These are phyloP conservation scores for Inga oerstediana DNA, from an alignment of 306 rosid species.

Conservation along the genomic window DNA sequence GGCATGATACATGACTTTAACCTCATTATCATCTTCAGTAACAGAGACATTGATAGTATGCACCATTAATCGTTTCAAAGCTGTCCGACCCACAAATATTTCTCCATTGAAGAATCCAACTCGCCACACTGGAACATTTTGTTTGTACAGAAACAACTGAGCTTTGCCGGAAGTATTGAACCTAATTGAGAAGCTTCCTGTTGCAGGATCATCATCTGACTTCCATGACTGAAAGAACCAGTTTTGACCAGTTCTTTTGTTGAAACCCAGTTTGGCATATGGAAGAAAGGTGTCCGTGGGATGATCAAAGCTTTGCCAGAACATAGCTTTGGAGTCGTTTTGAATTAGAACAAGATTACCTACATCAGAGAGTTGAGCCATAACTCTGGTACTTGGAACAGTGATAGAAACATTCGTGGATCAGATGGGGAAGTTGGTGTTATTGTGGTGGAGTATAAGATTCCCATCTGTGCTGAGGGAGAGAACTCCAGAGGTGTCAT, in stretches of 20 bases:
- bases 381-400: not conserved
- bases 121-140: not conserved
- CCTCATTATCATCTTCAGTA: constrained; percentile 8
- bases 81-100: not conserved
- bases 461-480: constrained; percentile 37
- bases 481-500: constrained; percentile 13
- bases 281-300: not conserved
- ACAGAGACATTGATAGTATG: not conserved
- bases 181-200: not conserved
- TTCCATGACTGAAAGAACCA: constrained; percentile 12
- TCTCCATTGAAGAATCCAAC: constrained; percentile 13
- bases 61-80: not conserved
- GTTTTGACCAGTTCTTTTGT: constrained; percentile 14
- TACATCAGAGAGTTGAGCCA: not conserved
- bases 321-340: not conserved
- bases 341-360: not conserved
- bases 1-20: constrained; percentile 2
- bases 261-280: constrained; percentile 11
- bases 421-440: constrained; percentile 32
- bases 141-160: not conserved
- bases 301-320: not conserved
- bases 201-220: constrained; percentile 13
- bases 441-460: constrained; percentile 23
- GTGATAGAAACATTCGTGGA: constrained; percentile 25
- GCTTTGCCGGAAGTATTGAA: not conserved